Evolutionary conservation across 139 green algal species (phyloP).

Genomic region (Picochlorum costavermella): DNA sequence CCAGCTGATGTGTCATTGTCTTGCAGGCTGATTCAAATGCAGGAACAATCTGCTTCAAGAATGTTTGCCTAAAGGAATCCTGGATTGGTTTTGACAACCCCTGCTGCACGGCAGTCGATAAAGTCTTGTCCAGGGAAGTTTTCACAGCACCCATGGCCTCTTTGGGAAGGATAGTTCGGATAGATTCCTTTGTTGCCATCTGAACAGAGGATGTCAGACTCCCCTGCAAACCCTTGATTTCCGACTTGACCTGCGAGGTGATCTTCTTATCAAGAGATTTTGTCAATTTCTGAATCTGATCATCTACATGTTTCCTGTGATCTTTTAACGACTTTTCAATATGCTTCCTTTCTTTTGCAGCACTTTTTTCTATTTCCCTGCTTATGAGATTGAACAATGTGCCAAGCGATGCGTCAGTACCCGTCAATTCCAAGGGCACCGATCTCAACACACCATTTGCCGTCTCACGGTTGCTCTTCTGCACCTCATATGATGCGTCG

Average conservation of each 20-base stretch:
- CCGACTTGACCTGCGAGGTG: not conserved
- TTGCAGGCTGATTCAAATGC: conserved; percentile 58
- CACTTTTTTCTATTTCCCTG: not conserved
- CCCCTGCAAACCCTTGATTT: conserved; percentile 9
- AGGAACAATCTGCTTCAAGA: conserved; percentile 53
- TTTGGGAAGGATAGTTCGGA: conserved; percentile 18
- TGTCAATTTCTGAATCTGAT: conserved; percentile 6
- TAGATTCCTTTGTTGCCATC: conserved; percentile 13
- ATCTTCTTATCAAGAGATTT: not conserved
- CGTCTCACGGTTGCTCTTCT: not conserved
- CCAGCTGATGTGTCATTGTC: conserved; percentile 59
- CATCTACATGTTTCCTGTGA: conserved; percentile 11
- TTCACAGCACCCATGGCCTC: conserved; percentile 16
- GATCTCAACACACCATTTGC: not conserved
- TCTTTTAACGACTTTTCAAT: conserved; percentile 4
- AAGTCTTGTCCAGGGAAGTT: conserved; percentile 23
- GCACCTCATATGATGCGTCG: not conserved
- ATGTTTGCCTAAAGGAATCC: conserved; percentile 39
- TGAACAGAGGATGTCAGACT: conserved; percentile 13
- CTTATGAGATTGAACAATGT: not conserved
- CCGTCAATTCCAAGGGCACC: not conserved
- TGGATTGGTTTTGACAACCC: conserved; percentile 41
- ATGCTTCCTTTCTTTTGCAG: not conserved
- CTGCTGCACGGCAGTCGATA: conserved; percentile 30
- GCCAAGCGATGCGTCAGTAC: not conserved